Percentiles rank a stretch among this genome's conserved stretches.
Conservation (phyloP, 208 protist genomes). For the Acanthamoeba sp. region DNA sequence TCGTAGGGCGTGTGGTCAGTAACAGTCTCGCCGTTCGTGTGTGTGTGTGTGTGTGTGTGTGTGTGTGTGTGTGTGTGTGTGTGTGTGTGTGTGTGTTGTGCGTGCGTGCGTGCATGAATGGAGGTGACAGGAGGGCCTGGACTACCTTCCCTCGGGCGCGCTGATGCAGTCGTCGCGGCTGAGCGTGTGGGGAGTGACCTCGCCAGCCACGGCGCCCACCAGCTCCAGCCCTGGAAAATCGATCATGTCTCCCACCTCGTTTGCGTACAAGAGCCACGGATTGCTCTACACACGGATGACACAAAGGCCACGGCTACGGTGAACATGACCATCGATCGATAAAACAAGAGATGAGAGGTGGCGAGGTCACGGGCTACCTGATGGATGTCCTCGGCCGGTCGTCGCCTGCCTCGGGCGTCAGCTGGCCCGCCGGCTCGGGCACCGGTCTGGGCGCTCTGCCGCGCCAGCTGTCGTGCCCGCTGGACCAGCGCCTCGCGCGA, state of each 20-base stretch:
- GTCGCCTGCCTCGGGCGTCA: background rate
- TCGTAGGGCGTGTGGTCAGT: too few relatives aligned
- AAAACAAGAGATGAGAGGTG: background rate
- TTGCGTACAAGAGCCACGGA: slow-evolving; percentile 10
- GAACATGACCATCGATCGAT: background rate
- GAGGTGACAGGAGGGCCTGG: too few relatives aligned
- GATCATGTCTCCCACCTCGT: background rate
- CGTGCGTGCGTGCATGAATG: too few relatives aligned
- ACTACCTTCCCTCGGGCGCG: background rate
- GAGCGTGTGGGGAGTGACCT: background rate
- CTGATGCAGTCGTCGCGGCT: background rate
- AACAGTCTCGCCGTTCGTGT: too few relatives aligned
- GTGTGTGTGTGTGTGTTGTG: background rate
- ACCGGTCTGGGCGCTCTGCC: background rate
- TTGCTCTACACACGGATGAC: background rate
- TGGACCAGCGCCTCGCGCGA: background rate
- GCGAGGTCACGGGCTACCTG: background rate
- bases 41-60: too few relatives aligned
- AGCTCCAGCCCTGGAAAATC: background rate
- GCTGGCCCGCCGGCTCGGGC: too few relatives aligned
- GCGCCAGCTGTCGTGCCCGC: background rate
- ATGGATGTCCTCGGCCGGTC: background rate
- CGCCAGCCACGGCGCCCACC: background rate
- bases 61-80: too few relatives aligned
- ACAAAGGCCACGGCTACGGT: background rate